A percentile compares a stretch with the other conserved stretches of the same genome.
These are phyloP conservation scores for Colletotrichum lini DNA, from an alignment of 2,329 filamentous ascomycete species.

Conservation along the genomic window DNA sequence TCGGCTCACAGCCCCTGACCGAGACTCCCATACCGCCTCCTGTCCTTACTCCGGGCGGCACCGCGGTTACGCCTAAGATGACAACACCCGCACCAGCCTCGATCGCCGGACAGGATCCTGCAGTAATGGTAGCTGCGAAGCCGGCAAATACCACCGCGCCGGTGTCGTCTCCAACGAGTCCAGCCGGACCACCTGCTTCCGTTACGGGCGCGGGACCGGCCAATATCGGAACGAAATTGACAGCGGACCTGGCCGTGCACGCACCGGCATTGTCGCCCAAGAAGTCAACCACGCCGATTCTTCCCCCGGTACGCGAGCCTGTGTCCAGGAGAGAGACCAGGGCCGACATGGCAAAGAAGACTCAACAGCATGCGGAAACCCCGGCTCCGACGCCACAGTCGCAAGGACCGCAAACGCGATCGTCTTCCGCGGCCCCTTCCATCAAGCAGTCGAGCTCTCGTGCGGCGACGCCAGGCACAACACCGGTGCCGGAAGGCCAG, in stretches of 20 bases:
- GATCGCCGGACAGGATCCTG: conserved; percentile 40
- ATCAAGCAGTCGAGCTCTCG: conserved; percentile 52
- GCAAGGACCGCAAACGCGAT: conserved; percentile 40
- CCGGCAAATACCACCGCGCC: conserved; percentile 33
- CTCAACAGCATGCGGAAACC: conserved; percentile 49
- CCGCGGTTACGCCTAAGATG: conserved; percentile 45
- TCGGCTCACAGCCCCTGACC: conserved; percentile 36
- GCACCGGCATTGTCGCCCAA: conserved; percentile 51
- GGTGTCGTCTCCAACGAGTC: conserved; percentile 37
- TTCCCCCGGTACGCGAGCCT: conserved; percentile 52
- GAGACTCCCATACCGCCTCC: conserved; percentile 45
- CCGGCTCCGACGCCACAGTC: conserved; percentile 23
- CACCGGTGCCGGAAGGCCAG: conserved; percentile 56
- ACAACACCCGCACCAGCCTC: conserved; percentile 53
- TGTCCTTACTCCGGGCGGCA: conserved; percentile 51
- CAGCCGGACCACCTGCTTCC: conserved; percentile 14
- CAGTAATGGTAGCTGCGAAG: conserved; percentile 18
- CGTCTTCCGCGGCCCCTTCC: conserved; percentile 45
- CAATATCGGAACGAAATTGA: conserved; percentile 52
- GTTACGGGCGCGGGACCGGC: conserved; percentile 54
- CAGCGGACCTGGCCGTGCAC: conserved; percentile 60
- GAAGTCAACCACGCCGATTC: conserved; percentile 52
- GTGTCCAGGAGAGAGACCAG: conserved; percentile 61
- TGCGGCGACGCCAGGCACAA: conserved; percentile 54
- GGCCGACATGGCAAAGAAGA: conserved; percentile 59